These are phyloP conservation scores for Bruguiera hainesii DNA, from an alignment of 441 rosid genomes.

Conservation along the genomic window DNA sequence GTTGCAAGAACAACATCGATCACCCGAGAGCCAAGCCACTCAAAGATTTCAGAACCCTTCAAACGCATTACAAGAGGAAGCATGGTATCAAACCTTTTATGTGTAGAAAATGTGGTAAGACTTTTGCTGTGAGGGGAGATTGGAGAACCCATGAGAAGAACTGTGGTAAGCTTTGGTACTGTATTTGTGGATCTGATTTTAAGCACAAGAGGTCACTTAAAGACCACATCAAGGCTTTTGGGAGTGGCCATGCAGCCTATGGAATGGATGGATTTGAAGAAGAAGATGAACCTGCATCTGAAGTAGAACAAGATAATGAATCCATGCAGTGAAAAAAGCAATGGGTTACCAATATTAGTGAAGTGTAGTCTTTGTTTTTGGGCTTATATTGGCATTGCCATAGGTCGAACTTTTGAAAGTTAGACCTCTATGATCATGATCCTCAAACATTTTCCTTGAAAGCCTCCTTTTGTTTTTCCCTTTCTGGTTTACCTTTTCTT, in stretches of 20 bases:
- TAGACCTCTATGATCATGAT: conserved; percentile 28
- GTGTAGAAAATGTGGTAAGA: conserved; percentile 87
- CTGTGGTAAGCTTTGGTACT: conserved; percentile 96
- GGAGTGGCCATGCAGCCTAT: conserved; percentile 82
- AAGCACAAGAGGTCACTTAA: conserved; percentile 96
- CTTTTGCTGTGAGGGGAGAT: conserved; percentile 82
- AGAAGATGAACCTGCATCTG: conserved; percentile 92
- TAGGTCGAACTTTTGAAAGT: conserved; percentile 18
- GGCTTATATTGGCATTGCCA: not conserved
- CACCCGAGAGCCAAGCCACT: conserved; percentile 86
- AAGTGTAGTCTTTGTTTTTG: not conserved
- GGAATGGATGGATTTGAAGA: conserved; percentile 76
- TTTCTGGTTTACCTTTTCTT: not conserved
- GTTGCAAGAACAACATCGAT: conserved; percentile 85
- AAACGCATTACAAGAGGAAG: conserved; percentile 87
- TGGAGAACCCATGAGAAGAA: conserved; percentile 96
- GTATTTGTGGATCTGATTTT: conserved; percentile 93
- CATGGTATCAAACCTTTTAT: conserved; percentile 82
- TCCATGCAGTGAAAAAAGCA: conserved; percentile 38
- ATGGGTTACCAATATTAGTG: not conserved
- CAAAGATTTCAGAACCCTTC: conserved; percentile 86
- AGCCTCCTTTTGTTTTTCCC: conserved; percentile 6
- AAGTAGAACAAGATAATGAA: conserved; percentile 83
- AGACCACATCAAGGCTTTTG: conserved; percentile 92
- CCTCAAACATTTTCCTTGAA: conserved; percentile 27